Evolutionary conservation across 495 filamentous ascomycete genomes (phyloP), one percentile per base, ranked within the genome.

Genomic region (Penicillium roqueforti): DNA sequence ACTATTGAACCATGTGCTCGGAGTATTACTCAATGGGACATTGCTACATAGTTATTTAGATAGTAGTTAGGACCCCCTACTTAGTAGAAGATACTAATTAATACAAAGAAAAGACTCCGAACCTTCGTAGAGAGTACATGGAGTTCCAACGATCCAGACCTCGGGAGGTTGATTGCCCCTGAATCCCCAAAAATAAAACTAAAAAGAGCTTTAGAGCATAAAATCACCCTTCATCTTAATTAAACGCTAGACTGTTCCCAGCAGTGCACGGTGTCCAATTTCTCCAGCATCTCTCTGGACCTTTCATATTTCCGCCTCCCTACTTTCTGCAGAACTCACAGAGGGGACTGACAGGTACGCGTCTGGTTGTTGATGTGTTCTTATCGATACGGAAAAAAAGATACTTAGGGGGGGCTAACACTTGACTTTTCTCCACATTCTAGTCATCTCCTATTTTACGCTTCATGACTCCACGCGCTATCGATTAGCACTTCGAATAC

Each of bases 401-500:
- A 58, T n/a, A n/a, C n/a, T n/a, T n/a, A n/a, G n/a, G 44, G 59
- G 61, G 55, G 16, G 40, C 25, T 34, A 31, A 42, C 26, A 47
- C 47, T 36, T 50, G 42, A 25, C 14, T 6, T 36, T 45, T 42
- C 54, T 56, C 62, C 53, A 62, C 56, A 54, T 32, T 54, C 28
- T 44, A 63, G 58, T 54, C 57, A 53, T 42, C 26, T 58, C 52
- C 39, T 53, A 36, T 34, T 57, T 23, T 37, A 51, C 62, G 46
- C 56, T 56, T 65, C 52, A 66, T 66, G 63, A 59, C 32, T 51
- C 42, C 55, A 23, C 42, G 40, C 51, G 50, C 37, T 53, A 28
- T 47, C 51, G 44, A 50, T 66, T 60, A 62, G 56, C 50, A 39
- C 40, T 40, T 47, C 49, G 37, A 55, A 47, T 43, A 32, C 22